A percentile compares a stretch with the other conserved stretches of the same genome.
Evolutionary conservation across 164 flowering plant genomes (phyloP).

Genomic region (Annona squamosa): DNA sequence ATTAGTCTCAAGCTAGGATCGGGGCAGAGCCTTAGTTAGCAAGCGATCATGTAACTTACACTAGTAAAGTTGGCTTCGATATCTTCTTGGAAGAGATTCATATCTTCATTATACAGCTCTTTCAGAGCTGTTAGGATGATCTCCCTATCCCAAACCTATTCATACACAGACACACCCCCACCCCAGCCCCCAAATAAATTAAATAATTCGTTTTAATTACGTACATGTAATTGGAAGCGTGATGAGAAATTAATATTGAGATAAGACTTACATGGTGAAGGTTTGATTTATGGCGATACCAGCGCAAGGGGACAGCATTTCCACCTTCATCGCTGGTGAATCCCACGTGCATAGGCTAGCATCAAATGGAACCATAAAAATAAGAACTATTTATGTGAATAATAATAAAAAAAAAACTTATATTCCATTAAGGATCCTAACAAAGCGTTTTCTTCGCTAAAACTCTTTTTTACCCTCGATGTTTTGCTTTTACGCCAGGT

Average conservation of each 20-base stretch:
- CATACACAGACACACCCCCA: neutral
- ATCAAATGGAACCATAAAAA: neutral
- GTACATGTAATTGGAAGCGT: too few relatives aligned
- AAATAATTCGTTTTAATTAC: neutral
- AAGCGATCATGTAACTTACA: slow-evolving; percentile 28
- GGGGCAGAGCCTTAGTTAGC: neutral
- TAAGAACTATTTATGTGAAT: too few relatives aligned
- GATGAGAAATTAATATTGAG: neutral
- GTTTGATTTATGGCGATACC: slow-evolving; percentile 91
- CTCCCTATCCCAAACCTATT: slow-evolving; percentile 98
- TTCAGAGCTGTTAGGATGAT: slow-evolving; percentile 60
- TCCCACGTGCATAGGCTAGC: slow-evolving; percentile 88
- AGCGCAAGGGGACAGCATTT: slow-evolving; percentile 63
- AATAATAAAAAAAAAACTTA: too few relatives aligned
- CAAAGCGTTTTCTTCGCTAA: too few relatives aligned
- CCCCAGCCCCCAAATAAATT: too few relatives aligned
- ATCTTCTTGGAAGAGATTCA: slow-evolving; percentile 55
- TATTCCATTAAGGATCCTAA: too few relatives aligned
- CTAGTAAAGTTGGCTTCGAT: slow-evolving; percentile 59
- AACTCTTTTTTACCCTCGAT: too few relatives aligned
- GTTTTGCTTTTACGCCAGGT: too few relatives aligned
- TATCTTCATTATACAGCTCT: slow-evolving; percentile 63
- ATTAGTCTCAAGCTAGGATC: too few relatives aligned
- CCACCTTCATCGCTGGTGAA: slow-evolving; percentile 87
- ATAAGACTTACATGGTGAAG: slow-evolving; percentile 76